These are phyloP conservation scores for Apiospora rasikravindrae DNA, from an alignment of 2,329 filamentous ascomycete species.

Conservation along the genomic window DNA sequence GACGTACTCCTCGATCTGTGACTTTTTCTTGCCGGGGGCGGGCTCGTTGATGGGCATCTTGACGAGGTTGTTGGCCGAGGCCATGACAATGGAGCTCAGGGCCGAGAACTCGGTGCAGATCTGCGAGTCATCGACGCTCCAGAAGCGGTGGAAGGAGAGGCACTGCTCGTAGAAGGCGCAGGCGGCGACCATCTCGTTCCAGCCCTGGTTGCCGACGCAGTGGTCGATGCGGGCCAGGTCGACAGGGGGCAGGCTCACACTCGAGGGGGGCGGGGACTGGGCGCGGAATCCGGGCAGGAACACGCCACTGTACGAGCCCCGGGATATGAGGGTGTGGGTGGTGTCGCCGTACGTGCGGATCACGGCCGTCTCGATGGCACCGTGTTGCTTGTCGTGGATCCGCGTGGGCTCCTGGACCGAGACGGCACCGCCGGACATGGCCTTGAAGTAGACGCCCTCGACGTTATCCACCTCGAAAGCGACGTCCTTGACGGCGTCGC, in stretches of 20 bases:
- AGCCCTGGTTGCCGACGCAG: conserved; percentile 96
- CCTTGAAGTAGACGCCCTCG: conserved; percentile 76
- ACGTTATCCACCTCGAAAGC: conserved; percentile 94
- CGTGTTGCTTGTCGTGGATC: conserved; percentile 62
- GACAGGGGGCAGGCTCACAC: conserved; percentile 63
- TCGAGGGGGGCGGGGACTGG: conserved; percentile 47
- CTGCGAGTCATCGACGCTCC: conserved; percentile 92
- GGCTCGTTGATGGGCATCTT: conserved; percentile 99
- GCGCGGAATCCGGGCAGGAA: conserved; percentile 85
- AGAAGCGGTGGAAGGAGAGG: conserved; percentile 95
- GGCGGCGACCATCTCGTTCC: conserved; percentile 80
- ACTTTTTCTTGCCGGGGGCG: conserved; percentile 85
- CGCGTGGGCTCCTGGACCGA: conserved; percentile 66
- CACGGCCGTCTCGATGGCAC: conserved; percentile 74
- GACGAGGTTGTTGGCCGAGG: conserved; percentile 80
- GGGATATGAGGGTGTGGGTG: conserved; percentile 87
- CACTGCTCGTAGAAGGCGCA: conserved; percentile 82
- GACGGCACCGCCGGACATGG: conserved; percentile 67
- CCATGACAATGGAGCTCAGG: conserved; percentile 89
- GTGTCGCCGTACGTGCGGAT: conserved; percentile 95
- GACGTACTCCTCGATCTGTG: conserved; percentile 93
- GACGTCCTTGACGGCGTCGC: conserved; percentile 94
- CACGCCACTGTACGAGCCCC: conserved; percentile 69
- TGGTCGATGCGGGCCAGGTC: conserved; percentile 83
- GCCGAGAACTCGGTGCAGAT: conserved; percentile 94